Percentiles rank a stretch among this genome's conserved stretches.
Evolutionary conservation across 2,329 filamentous ascomycete genomes (phyloP).

Genomic region (Cyclaneusma minus): DNA sequence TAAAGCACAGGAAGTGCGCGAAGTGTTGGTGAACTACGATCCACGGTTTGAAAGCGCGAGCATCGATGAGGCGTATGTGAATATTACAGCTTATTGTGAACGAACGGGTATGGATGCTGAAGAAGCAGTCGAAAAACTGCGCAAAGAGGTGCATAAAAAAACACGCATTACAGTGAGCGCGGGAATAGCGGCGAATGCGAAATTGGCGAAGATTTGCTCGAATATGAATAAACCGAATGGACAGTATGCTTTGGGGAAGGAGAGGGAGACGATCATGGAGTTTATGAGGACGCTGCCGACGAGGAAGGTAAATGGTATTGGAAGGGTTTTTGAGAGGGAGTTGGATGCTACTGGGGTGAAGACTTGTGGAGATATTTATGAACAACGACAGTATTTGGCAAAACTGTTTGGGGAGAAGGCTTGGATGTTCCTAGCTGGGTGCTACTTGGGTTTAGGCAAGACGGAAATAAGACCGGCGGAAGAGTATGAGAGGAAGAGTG

Average conservation of each 20-base stretch:
- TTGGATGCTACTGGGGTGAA: constrained; percentile 75
- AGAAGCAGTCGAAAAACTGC: constrained; percentile 62
- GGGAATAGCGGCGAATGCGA: constrained; percentile 85
- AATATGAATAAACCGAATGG: constrained; percentile 96
- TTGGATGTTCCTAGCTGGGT: constrained; percentile 70
- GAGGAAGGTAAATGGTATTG: constrained; percentile 89
- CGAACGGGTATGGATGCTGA: constrained; percentile 53
- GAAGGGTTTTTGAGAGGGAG: constrained; percentile 83
- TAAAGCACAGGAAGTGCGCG: constrained; percentile 77
- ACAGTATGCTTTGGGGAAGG: constrained; percentile 61
- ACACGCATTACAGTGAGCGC: constrained; percentile 83
- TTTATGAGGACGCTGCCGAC: constrained; percentile 79
- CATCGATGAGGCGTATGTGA: constrained; percentile 92
- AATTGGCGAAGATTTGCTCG: constrained; percentile 86
- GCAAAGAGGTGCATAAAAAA: constrained; percentile 57
- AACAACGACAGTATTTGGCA: constrained; percentile 54
- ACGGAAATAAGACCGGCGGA: constrained; percentile 77
- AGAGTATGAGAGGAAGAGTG: constrained; percentile 81
- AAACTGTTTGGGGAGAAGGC: constrained; percentile 85
- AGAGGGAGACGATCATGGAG: constrained; percentile 59
- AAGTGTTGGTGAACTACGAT: constrained; percentile 76
- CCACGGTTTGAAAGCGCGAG: constrained; percentile 83
- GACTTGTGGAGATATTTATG: constrained; percentile 77
- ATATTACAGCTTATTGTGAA: constrained; percentile 75
- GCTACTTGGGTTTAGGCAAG: constrained; percentile 72